Conservation (phyloP, 352 stramenopile genomes). For the Phytopythium kandeliae region DNA sequence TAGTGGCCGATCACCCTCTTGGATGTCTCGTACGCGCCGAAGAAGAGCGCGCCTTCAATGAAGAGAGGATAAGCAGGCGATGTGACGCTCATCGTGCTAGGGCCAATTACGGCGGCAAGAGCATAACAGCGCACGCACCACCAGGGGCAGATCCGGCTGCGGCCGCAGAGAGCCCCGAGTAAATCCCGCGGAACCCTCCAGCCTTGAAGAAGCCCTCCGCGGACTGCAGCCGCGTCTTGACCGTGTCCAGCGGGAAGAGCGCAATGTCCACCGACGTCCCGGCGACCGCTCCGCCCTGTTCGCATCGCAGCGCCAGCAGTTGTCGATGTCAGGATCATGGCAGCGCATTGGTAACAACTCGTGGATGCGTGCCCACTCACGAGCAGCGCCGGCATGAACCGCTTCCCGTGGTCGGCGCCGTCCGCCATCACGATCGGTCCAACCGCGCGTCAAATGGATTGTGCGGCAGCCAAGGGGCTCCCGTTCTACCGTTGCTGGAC, state of each 20-base stretch:
- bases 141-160: conserved; percentile 89
- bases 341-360: too few relatives aligned
- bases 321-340: not conserved
- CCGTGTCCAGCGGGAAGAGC: conserved; percentile 98
- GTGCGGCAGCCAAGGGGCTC: too few relatives aligned
- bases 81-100: not conserved
- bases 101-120: conserved; percentile 1
- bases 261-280: conserved; percentile 97
- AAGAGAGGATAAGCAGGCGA: not conserved
- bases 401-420: conserved; percentile 28
- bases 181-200: conserved; percentile 94
- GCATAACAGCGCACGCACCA: conserved; percentile 27
- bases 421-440: too few relatives aligned
- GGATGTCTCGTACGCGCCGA: conserved; percentile 88
- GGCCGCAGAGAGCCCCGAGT: conserved; percentile 88
- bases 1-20: conserved; percentile 66
- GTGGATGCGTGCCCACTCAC: conserved; percentile 16
- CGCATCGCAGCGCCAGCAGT: not conserved
- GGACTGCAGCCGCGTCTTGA: conserved; percentile 98
- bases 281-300: conserved; percentile 89
- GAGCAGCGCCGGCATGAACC: conserved; percentile 63
- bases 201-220: conserved; percentile 96
- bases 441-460: too few relatives aligned
- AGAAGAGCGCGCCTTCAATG: conserved; percentile 78
- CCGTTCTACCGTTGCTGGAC: too few relatives aligned